Evolutionary conservation across 257 asterid species (phyloP), one percentile per base, ranked within the genome.

Genomic region (Nicotiana undulata): DNA sequence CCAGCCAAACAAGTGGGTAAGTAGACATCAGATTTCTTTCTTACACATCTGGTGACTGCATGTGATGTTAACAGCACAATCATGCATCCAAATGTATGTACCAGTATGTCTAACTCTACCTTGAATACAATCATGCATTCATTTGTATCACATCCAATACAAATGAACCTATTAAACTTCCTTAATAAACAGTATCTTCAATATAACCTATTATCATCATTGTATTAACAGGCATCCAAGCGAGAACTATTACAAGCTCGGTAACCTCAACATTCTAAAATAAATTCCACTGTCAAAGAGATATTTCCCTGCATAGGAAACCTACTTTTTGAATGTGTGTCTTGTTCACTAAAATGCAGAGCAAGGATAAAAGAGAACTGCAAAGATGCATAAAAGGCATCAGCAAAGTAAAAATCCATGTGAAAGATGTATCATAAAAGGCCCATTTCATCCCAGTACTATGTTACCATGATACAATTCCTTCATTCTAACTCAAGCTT

Each of bases 1-100:
- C 87, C 96, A 93, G 86, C 99, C 99, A 9, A 87, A 95, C 90
- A 95, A 92, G 85, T 93, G 99, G 99, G 97, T 95, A 84, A 93
- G 98, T 86, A 5, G 60, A 74, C 63, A 26, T 51, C 44, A 26
- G 8, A 15, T 74, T 49, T 74, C 79, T 49, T 74, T 74, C 16
- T 46, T 46, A 49, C 8, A 24, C 18, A 26, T 74, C 56, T 51
- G 26, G 61, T 74, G 79, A 58, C 44, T 74, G 16, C 53, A 72
- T 46, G 61, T 49, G 61, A 46, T 72, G 37, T 44, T 4, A 44
- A 46, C 59, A 46, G 20, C 34, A 46, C 77, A 28, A 13, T 70
- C 18, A 63, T 61, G 52, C 66, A 20, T 10, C 31, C 74, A 46
- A 40, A 9, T 40, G 49, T 5, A 12, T 24, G 9, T 58, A 68